Percentiles rank a stretch among this genome's conserved stretches.
Evolutionary conservation across 768 basidiomycete species (phyloP).

Genomic region (Tulasnella sp.): DNA sequence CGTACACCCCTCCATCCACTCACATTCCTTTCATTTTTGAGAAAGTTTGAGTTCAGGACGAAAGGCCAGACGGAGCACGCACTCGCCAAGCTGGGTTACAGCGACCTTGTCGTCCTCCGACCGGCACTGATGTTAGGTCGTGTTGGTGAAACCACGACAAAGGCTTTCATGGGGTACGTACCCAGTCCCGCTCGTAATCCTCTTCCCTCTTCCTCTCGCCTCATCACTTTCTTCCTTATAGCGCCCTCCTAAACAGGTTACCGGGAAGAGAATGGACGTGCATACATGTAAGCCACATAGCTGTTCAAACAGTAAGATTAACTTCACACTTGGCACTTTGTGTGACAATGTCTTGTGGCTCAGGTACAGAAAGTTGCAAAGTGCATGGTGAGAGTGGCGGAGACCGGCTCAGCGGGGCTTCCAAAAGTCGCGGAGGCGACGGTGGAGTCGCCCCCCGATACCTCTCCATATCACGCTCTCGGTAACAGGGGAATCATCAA

Average conservation of each 20-base stretch:
- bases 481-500: constrained; percentile 38
- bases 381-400: constrained; percentile 42
- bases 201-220: neutral
- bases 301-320: neutral
- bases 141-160: constrained; percentile 31
- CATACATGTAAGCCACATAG: constrained; percentile 26
- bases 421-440: constrained; percentile 34
- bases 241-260: constrained; percentile 29
- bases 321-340: no score
- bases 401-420: constrained; percentile 39
- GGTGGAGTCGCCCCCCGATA: constrained; percentile 29
- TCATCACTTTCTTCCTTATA: constrained; percentile 19
- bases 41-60: constrained; percentile 34
- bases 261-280: constrained; percentile 29
- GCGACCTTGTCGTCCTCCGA: constrained; percentile 59
- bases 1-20: neutral
- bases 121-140: constrained; percentile 48
- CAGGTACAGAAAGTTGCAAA: constrained; percentile 44
- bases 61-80: constrained; percentile 65
- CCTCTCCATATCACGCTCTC: constrained; percentile 41
- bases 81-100: constrained; percentile 54
- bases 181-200: no score
- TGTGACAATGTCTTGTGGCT: no score
- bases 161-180: constrained; percentile 36
- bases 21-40: neutral